These are phyloP conservation scores for Solanum etuberosum DNA, from an alignment of 257 asterid species.

Conservation along the genomic window DNA sequence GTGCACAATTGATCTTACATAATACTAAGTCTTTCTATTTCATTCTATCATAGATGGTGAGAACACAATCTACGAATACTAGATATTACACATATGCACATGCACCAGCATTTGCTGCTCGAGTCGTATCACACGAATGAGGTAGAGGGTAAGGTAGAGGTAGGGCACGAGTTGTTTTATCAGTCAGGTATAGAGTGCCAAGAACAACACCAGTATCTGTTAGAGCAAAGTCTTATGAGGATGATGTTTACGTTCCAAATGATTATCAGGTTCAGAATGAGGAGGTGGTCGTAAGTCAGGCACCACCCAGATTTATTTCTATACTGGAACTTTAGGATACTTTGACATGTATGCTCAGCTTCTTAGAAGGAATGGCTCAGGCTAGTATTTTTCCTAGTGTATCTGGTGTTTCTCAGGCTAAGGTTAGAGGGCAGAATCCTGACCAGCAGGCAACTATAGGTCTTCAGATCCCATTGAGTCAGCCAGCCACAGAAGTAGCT, in stretches of 20 bases:
- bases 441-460: neutral
- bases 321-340: neutral
- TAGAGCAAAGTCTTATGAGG: neutral
- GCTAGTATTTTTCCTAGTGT: neutral
- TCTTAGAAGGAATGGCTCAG: neutral
- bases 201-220: neutral
- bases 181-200: neutral
- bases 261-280: too few relatives aligned
- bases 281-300: neutral
- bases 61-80: neutral
- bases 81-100: neutral
- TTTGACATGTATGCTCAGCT: neutral
- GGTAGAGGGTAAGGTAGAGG: too few relatives aligned
- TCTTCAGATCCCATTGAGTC: neutral
- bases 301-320: neutral
- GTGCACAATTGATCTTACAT: neutral
- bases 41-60: neutral
- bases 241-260: neutral
- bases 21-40: too few relatives aligned
- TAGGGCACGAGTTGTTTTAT: neutral
- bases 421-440: neutral
- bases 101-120: neutral
- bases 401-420: neutral
- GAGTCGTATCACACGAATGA: neutral
- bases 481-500: neutral